Percentiles rank a stretch among this genome's conserved stretches.
Conservation (phyloP, 139 green algal genomes). For the Haematococcus lacustris region DNA sequence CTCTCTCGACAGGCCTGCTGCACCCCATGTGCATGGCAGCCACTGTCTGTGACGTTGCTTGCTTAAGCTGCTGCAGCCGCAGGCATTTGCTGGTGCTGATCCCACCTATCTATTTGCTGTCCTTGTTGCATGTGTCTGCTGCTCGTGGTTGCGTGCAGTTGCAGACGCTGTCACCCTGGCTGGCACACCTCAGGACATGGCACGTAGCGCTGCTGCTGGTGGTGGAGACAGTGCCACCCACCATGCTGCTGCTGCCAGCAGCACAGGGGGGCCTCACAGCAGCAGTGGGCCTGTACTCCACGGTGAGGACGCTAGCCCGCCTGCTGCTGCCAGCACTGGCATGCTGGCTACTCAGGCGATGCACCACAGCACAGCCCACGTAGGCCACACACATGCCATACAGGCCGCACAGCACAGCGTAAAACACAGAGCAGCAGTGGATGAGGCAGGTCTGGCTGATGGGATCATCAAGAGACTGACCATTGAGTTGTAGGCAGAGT, state of each 20-base stretch:
- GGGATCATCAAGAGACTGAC: too few species aligned
- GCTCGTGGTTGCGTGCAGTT: neutral
- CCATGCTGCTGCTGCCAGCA: conserved; percentile 29
- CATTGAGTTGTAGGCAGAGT: too few species aligned
- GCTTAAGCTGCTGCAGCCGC: neutral
- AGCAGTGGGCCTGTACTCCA: conserved; percentile 15
- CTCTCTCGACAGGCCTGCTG: neutral
- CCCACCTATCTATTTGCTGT: neutral
- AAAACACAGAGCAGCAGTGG: too few species aligned
- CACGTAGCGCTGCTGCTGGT: conserved; percentile 22
- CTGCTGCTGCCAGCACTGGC: too few species aligned
- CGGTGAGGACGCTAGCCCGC: conserved; percentile 8
- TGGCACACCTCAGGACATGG: conserved; percentile 3
- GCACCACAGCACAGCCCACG: too few species aligned
- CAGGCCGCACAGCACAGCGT: too few species aligned
- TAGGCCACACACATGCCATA: too few species aligned
- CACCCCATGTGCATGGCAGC: neutral
- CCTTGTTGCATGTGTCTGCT: neutral
- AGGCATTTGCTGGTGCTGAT: neutral
- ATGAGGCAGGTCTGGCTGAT: too few species aligned
- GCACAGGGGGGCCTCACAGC: conserved; percentile 18
- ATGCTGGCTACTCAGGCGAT: too few species aligned
- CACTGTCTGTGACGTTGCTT: neutral
- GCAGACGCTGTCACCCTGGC: conserved; percentile 8
- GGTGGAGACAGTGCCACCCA: conserved; percentile 28